Base-by-base conservation (phyloP, 2,329 filamentous ascomycete genomes). In the Botrytis deweyae region DNA sequence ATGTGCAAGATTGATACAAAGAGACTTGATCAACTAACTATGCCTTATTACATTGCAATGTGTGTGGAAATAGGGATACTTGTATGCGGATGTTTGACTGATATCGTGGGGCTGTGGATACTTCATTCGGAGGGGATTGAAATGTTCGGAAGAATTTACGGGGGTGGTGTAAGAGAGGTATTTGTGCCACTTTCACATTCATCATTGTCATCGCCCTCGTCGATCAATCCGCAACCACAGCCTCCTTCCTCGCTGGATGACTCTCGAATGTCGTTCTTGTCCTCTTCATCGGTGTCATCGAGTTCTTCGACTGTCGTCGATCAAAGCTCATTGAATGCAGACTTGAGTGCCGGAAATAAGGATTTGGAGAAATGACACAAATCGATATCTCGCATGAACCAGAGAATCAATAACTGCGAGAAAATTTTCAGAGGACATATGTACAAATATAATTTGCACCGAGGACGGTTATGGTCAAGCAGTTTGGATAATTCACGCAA, bases 161-260 rank as follows among this genome's bases (percentile, higher is more conserved):
- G 29, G 20, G 25, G 22, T 52, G 49, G 25, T 52, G 25, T n/a
- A n/a, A 55, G 25, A 55, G 25, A 16, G 12, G 4, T 55, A 7
- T n/a, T 22, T 14, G 25, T 52, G 10, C 12, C 22, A n/a, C 29
- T 58, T 14, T 58, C 29, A 3, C 29, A 29, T 33, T 58, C 55
- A 33, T n/a, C 16, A 0, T 58, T 33, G 3, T 2, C 14, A 58
- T 16, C 7, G 16, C 16, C 55, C 2, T 33, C 18, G 7, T 59
- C 29, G 3, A 7, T 9, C n/a, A 20, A 29, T 18, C 3, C 0
- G 18, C 55, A 59, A 10, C 4, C 7, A 18, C 16, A 2, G 1
- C 3, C 29, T 3, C 7, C 3, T 59, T 33, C 8, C 18, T 20
- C 29, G 7, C 29, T 4, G 29, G 1, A 1, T 33, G 7, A 33